Evolutionary conservation across 345 rosid species (phyloP), one percentile per base, ranked within the genome.

Genomic region (Eucalyptus sp.): DNA sequence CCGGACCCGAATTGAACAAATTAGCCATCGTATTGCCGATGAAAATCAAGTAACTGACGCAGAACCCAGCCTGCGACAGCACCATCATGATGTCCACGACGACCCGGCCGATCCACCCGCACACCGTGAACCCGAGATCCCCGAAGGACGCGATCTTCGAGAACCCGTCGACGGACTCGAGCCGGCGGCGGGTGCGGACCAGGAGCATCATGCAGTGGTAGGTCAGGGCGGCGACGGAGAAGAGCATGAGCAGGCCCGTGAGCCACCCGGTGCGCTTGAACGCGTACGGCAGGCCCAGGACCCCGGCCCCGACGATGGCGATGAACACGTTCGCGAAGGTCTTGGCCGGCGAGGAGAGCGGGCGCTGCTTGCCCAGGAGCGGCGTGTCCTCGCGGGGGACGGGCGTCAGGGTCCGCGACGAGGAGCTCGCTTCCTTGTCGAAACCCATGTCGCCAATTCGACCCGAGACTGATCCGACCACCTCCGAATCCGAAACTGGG

Each of bases 271-370:
- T 95, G 51, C 96, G 97, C 92, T 95, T 97, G 91, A 97, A 96
- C 56, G 97, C 90, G 92, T 96, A 96, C 25, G 99, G 99, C 24
- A 97, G 93, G 29, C 99, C 99, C 6, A 97, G 91, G 86, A 97
- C 98, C 66, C 99, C 99, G 33, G 99, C 96, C 27, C 99, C 99
- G 0, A 96, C 98, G 31, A 96, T 90, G 29, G 99, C 95, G 6
- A 97, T 97, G 95, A 97, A 97, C 76, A 96, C 94, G 89, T 97
- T 97, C 86, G 99, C 99, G 79, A 96, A 93, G 81, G 99, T 96
- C 93, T 97, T 97, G 87, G 93, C 88, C 50, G 89, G 97, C 41
- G 96, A 94, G 1, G 98, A 96, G 2, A 96, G 88, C 9, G 94
- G 93, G 22, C 31, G 88, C 18, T 11, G 33, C 50, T 91, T 89